phyloP scores from a whole-genome alignment of 306 rosid species.

The Sphenostylis stenocarpa region DNA sequence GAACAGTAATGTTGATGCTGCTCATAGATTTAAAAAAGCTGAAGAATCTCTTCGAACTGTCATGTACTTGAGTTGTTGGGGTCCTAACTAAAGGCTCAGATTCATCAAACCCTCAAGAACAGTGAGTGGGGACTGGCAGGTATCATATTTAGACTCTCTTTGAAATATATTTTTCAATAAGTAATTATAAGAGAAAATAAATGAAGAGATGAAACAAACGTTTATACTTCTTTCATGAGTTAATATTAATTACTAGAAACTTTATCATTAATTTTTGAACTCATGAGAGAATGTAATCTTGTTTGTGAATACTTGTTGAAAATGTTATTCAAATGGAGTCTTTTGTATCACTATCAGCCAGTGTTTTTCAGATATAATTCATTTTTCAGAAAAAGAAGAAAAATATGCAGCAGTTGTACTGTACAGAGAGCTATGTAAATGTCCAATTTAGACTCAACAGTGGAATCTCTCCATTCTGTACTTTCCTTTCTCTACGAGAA shows the following conservation, averaged over 20 bases:
- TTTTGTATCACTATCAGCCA: not conserved
- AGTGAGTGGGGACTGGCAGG: not conserved
- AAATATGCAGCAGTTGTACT: not conserved
- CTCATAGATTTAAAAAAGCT: slow-evolving; percentile 44
- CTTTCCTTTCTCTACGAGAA: not conserved
- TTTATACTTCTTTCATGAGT: not conserved
- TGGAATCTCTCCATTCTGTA: not conserved
- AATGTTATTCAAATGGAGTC: not conserved
- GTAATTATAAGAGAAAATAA: not conserved
- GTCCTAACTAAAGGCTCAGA: slow-evolving; percentile 33
- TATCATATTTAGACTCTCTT: not conserved
- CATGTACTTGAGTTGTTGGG: slow-evolving; percentile 61
- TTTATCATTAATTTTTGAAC: not conserved
- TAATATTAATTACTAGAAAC: not conserved
- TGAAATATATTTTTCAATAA: not conserved
- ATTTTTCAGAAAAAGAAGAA: not conserved
- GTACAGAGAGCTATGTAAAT: slow-evolving; percentile 24
- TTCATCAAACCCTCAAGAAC: not conserved
- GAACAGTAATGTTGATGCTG: slow-evolving; percentile 7
- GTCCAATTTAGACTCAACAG: not conserved
- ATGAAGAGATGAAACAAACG: too few species aligned
- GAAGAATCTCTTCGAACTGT: slow-evolving; percentile 66
- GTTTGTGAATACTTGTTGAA: not conserved
- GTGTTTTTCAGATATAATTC: not conserved
- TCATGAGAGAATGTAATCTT: not conserved